Evolutionary conservation across 2,329 filamentous ascomycete species (phyloP).

Genomic region (Fusarium continuum): DNA sequence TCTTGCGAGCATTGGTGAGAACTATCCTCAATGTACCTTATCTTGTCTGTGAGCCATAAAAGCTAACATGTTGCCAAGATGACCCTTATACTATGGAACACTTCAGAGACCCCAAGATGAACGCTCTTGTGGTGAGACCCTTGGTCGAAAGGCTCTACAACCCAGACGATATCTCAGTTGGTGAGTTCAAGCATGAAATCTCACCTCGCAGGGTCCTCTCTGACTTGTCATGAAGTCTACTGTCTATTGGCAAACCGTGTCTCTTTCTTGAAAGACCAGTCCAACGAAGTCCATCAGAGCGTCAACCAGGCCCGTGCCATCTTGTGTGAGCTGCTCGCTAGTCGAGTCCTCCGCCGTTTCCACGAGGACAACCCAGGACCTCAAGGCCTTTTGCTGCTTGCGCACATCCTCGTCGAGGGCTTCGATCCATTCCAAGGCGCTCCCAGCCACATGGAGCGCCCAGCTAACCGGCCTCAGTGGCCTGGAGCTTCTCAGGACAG

Average conservation of each 20-base stretch:
- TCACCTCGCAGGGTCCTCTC: neutral
- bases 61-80: constrained; percentile 43
- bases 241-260: constrained; percentile 76
- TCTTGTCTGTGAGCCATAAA: neutral
- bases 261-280: constrained; percentile 74
- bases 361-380: constrained; percentile 73
- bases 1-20: constrained; percentile 43
- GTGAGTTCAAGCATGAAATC: constrained; percentile 48
- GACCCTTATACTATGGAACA: constrained; percentile 65
- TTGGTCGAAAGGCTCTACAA: constrained; percentile 75
- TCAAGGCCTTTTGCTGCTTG: constrained; percentile 69
- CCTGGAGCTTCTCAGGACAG: constrained; percentile 48
- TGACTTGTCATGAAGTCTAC: constrained; percentile 60
- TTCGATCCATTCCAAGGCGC: constrained; percentile 79
- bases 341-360: constrained; percentile 71
- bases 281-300: constrained; percentile 72
- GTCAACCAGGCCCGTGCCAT: constrained; percentile 74
- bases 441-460: constrained; percentile 64
- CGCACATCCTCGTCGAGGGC: constrained; percentile 74
- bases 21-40: neutral
- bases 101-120: constrained; percentile 73
- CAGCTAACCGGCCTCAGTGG: constrained; percentile 55
- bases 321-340: constrained; percentile 74
- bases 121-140: constrained; percentile 71
- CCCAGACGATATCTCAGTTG: constrained; percentile 69